A percentile compares a stretch with the other conserved stretches of the same genome.
These are phyloP conservation scores for Pestalotiopsis sp. DNA, from an alignment of 2,329 filamentous ascomycete genomes.

Conservation along the genomic window DNA sequence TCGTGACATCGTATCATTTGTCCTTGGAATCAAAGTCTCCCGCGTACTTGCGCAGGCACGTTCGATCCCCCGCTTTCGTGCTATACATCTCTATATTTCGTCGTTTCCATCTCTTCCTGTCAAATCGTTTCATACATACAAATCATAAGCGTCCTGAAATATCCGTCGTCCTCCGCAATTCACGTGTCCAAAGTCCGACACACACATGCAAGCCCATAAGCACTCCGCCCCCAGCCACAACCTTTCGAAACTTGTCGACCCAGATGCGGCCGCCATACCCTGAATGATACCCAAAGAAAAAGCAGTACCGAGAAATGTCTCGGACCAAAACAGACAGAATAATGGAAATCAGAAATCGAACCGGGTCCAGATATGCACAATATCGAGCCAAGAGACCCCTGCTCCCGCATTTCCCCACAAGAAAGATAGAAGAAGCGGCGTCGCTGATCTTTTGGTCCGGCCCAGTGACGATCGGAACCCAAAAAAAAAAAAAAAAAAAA, in stretches of 20 bases:
- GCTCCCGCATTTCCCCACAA: neutral
- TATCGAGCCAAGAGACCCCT: neutral
- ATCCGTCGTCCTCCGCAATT: no score
- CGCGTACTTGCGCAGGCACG: no score
- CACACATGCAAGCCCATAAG: no score
- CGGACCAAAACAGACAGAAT: neutral
- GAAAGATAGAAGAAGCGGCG: neutral
- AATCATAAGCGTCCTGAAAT: no score
- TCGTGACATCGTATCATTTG: constrained; percentile 1
- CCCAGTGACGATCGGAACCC: neutral
- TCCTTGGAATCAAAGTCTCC: neutral
- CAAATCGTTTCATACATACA: no score
- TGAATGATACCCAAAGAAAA: neutral
- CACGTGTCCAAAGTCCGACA: no score
- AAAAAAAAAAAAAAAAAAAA: neutral
- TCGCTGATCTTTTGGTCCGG: neutral
- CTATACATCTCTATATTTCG: no score
- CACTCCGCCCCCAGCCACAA: no score
- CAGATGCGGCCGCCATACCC: neutral
- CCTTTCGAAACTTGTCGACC: no score
- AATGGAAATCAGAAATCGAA: neutral
- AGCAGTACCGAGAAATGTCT: neutral
- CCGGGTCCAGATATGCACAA: neutral
- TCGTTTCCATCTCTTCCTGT: no score
- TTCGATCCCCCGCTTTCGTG: no score